phyloP scores from a whole-genome alignment of 2,329 filamentous ascomycete genomes.

The Botrytis byssoidea region DNA sequence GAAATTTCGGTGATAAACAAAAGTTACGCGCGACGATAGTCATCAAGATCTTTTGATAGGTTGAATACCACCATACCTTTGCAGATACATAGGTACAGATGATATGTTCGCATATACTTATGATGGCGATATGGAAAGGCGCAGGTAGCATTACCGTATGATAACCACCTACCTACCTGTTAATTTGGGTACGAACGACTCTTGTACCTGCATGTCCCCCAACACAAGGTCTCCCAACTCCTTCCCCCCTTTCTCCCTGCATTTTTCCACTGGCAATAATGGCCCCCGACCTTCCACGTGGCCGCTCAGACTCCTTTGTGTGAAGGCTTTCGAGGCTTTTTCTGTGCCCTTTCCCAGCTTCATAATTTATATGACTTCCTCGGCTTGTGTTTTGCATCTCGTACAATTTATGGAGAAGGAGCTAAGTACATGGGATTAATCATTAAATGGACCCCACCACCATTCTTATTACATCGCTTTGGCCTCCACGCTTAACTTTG shows the following conservation, averaged over 20 bases:
- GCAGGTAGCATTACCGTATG: conserved; percentile 14
- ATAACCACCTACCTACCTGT: not conserved
- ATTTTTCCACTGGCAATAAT: conserved; percentile 2
- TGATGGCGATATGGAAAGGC: conserved; percentile 2
- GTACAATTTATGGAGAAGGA: conserved; percentile 4
- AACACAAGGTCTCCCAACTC: not conserved
- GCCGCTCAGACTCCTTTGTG: conserved; percentile 16
- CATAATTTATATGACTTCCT: not conserved
- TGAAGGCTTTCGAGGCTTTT: not conserved
- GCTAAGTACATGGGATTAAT: not conserved
- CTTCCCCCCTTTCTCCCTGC: conserved; percentile 8
- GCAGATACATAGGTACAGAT: not conserved
- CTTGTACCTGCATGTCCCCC: conserved; percentile 10
- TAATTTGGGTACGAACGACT: conserved; percentile 1
- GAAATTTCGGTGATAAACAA: not conserved
- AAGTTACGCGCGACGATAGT: not conserved
- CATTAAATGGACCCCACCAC: conserved; percentile 8
- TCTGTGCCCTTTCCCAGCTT: conserved; percentile 1
- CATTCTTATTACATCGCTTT: conserved; percentile 9
- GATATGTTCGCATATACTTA: not conserved
- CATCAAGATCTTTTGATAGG: conserved; percentile 2
- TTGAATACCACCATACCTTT: not conserved
- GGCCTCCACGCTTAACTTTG: conserved; percentile 10
- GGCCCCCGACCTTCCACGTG: conserved; percentile 19
- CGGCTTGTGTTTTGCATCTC: not conserved